Evolutionary conservation across 768 basidiomycete genomes (phyloP), one percentile per base, ranked within the genome.

Genomic region (Pleurotus cornucopiae): DNA sequence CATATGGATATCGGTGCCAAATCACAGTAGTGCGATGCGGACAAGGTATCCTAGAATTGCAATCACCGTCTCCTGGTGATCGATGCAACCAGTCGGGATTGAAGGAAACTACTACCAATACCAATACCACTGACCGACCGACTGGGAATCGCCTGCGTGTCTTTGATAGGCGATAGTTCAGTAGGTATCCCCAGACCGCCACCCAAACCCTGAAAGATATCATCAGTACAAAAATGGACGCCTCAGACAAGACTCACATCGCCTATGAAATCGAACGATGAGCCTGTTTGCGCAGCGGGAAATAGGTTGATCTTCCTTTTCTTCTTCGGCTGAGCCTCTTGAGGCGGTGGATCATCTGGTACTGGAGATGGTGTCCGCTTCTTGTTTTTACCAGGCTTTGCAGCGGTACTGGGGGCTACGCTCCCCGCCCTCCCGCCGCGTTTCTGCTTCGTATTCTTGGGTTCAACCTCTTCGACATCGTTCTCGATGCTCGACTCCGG

Each of bases 261-360:
- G 37, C 47, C 63, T 47, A 76, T 59, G 59, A 76, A 70, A 59
- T 76, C 73, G 71, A 83, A 83, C 20, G 75, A 63, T 46, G 76
- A 77, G 14, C 75, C 69, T 14, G 67, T 58, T 55, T 76, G 69
- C 37, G 72, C 70, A 21, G 69, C 54, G 4, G 73, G 71, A 62
- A 85, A 85, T n/a, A 87, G 61, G 57, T 84, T 83, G 54, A 89
- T 82, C 69, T 84, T 88, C 59, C 85, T 79, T 63, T 82, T 87
- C 71, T 86, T 88, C 73, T 85, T 86, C 70, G 81, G 84, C 13
- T 70, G 78, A 6, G 57, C 70, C 25, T 38, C 51, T 41, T 14
- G 9, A 4, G 39, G 5, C 39, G 61, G 49, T 34, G 67, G 69
- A 20, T 65, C 64, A 43, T 52, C 62, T 20, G 34, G 38, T 20